These are phyloP conservation scores for Sugiyamaella marilandica DNA, from an alignment of 805 yeast species.

Conservation along the genomic window DNA sequence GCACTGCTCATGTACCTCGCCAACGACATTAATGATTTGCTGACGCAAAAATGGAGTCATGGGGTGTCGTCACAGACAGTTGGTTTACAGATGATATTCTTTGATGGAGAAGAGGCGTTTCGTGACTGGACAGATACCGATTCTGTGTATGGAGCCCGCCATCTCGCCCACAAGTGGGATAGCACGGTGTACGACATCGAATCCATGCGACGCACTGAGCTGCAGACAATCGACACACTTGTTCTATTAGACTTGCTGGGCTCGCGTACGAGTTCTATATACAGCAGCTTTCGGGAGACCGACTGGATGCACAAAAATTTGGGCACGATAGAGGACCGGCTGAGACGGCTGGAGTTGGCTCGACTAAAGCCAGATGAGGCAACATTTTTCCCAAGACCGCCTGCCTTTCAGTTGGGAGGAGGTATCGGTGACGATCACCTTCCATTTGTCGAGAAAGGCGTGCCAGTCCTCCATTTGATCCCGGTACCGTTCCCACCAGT, in stretches of 20 bases:
- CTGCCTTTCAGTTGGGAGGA: slow-evolving; percentile 21
- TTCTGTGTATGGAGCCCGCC: slow-evolving; percentile 53
- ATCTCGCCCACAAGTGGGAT: slow-evolving; percentile 41
- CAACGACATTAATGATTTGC: slow-evolving; percentile 24
- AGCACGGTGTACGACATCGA: slow-evolving; percentile 18
- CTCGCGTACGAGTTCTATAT: slow-evolving; percentile 31
- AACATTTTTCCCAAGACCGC: slow-evolving; percentile 18
- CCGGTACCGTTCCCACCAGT: slow-evolving; percentile 46
- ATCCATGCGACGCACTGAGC: slow-evolving; percentile 16
- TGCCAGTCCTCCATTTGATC: slow-evolving; percentile 49
- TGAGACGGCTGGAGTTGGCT: slow-evolving; percentile 19
- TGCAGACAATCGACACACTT: slow-evolving; percentile 40
- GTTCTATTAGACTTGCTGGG: slow-evolving; percentile 52
- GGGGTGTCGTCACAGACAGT: slow-evolving; percentile 4
- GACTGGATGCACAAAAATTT: slow-evolving; percentile 37
- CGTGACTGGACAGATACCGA: slow-evolving; percentile 47
- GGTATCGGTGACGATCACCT: slow-evolving; percentile 48
- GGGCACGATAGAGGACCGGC: slow-evolving; percentile 33
- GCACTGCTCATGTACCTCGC: slow-evolving; percentile 47
- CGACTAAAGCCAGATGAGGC: neutral
- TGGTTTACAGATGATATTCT: slow-evolving; percentile 48
- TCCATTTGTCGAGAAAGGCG: slow-evolving; percentile 45
- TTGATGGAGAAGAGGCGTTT: slow-evolving; percentile 63
- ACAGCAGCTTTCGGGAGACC: slow-evolving; percentile 43
- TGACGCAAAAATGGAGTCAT: slow-evolving; percentile 22